Percentiles rank a stretch among this genome's conserved stretches.
These are phyloP conservation scores for Chiua virens DNA, from an alignment of 768 basidiomycete species.

Conservation along the genomic window DNA sequence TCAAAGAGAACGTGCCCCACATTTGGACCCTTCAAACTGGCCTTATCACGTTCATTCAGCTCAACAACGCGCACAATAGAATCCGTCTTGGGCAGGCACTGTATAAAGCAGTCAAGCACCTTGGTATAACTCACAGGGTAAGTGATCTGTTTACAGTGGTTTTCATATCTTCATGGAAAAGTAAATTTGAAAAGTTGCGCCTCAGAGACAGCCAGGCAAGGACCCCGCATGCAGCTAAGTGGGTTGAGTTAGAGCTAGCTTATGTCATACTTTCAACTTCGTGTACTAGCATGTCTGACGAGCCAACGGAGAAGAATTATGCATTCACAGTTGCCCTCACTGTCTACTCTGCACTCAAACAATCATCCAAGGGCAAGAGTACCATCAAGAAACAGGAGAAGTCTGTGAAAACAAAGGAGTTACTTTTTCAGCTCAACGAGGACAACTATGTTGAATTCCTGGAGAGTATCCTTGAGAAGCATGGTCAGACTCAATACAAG, in stretches of 20 bases:
- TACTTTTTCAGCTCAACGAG: background rate
- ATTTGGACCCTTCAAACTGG: too few relatives aligned
- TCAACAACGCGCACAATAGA: too few relatives aligned
- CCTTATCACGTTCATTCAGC: too few relatives aligned
- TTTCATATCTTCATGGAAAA: too few relatives aligned
- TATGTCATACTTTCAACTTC: background rate
- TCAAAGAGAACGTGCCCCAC: too few relatives aligned
- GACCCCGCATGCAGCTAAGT: too few relatives aligned
- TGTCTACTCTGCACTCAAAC: background rate
- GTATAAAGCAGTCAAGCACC: too few relatives aligned
- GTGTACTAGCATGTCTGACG: background rate
- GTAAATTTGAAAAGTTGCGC: too few relatives aligned
- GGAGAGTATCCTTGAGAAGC: slow-evolving; percentile 3
- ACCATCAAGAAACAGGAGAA: background rate
- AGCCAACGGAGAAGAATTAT: slow-evolving; percentile 28
- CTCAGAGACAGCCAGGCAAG: too few relatives aligned
- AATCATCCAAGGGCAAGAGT: background rate
- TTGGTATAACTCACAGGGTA: too few relatives aligned
- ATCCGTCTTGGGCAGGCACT: too few relatives aligned
- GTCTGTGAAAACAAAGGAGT: background rate
- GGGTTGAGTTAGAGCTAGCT: background rate
- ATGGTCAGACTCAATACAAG: background rate
- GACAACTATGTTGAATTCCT: slow-evolving; percentile 27
- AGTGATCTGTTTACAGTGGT: too few relatives aligned
- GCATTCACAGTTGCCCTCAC: background rate